These are phyloP conservation scores for Mucor racemosus DNA, from an alignment of 371 early-diverging fungal genomes.

Conservation along the genomic window DNA sequence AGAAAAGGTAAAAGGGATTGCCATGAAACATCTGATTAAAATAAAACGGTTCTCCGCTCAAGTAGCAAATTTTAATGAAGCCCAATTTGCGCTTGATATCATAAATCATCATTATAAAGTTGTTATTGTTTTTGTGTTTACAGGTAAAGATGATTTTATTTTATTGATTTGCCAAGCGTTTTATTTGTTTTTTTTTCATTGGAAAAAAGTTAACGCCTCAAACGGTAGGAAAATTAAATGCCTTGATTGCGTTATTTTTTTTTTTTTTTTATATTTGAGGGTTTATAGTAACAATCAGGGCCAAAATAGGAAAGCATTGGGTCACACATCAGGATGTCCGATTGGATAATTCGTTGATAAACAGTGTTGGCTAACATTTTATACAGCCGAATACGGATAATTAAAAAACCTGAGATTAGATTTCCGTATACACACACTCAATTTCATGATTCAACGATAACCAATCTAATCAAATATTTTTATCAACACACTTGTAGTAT, in stretches of 20 bases:
- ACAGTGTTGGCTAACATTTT: not conserved
- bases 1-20: not conserved
- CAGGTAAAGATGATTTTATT: not conserved
- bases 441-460: not conserved
- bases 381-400: not conserved
- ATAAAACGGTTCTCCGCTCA: not conserved
- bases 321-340: not conserved
- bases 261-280: not conserved
- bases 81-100: not conserved
- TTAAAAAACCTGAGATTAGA: slow-evolving; percentile 6
- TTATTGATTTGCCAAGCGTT: not conserved
- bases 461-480: not conserved
- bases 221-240: not conserved
- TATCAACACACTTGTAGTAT: too few species aligned
- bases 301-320: not conserved
- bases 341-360: not conserved
- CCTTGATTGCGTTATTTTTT: not conserved
- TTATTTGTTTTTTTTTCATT: not conserved
- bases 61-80: not conserved
- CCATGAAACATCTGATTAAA: not conserved
- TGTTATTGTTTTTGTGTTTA: too few species aligned
- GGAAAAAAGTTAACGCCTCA: not conserved
- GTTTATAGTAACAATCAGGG: not conserved
- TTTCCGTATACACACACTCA: not conserved
- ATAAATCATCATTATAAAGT: not conserved